Conservation (phyloP, 208 protist genomes). For the Acanthamoeba sp. region DNA sequence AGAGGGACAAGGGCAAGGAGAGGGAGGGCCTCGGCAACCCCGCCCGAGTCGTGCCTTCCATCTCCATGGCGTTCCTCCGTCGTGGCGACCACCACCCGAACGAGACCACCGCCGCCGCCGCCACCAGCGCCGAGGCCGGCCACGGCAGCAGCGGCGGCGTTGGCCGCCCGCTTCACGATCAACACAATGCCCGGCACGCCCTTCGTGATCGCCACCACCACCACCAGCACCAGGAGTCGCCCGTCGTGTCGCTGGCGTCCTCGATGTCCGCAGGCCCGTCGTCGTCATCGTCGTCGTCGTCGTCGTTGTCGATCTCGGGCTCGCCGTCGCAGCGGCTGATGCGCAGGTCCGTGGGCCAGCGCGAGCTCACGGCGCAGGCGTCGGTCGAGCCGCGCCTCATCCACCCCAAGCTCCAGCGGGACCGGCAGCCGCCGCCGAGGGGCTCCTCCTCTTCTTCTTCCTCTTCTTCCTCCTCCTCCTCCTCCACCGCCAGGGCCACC, state of each 20-base stretch:
- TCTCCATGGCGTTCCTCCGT: neutral
- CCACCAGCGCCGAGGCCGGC: no score
- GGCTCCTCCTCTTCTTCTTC: neutral
- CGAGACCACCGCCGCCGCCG: no score
- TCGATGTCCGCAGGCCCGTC: neutral
- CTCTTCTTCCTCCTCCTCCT: no score
- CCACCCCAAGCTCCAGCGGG: neutral
- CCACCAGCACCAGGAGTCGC: no score
- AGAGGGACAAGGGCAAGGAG: neutral
- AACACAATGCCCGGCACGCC: no score
- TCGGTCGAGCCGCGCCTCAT: neutral
- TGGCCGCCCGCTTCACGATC: no score
- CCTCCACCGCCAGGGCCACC: no score
- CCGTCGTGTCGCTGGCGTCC: neutral
- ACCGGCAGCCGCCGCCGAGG: neutral
- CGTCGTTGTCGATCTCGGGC: neutral
- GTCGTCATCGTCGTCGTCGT: neutral
- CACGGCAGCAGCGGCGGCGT: no score
- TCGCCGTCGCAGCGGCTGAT: slow-evolving; percentile 4
- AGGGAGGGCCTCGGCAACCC: neutral
- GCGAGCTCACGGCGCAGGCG: neutral
- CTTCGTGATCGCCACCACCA: no score
- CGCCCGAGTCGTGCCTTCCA: neutral
- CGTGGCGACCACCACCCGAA: no score
- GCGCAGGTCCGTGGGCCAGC: neutral